A percentile compares a stretch with the other conserved stretches of the same genome.
Evolutionary conservation across 2,329 filamentous ascomycete genomes (phyloP).

Genomic region (Penicillium thymicola): DNA sequence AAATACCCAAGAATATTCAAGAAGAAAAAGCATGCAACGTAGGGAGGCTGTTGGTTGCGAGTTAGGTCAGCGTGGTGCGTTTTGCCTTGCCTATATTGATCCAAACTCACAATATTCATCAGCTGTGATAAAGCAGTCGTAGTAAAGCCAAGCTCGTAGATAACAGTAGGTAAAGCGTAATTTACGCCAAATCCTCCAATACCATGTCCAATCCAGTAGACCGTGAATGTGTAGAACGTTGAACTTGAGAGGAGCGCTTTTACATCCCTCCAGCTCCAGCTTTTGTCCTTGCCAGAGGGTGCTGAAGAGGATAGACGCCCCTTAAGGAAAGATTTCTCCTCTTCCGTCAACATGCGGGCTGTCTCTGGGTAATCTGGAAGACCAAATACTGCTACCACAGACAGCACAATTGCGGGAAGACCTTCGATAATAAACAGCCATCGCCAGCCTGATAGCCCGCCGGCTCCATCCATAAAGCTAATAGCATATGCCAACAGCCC

Average conservation of each 20-base stretch:
- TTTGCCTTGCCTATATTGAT: not conserved
- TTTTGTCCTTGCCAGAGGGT: constrained; percentile 30
- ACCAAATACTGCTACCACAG: constrained; percentile 29
- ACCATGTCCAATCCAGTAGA: constrained; percentile 44
- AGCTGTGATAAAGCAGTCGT: constrained; percentile 43
- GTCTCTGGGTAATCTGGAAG: constrained; percentile 37
- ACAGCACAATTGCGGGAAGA: constrained; percentile 32
- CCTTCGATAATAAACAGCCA: constrained; percentile 42
- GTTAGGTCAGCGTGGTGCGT: not conserved
- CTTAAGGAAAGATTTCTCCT: constrained; percentile 25
- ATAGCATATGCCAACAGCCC: constrained; percentile 40
- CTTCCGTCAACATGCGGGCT: constrained; percentile 27
- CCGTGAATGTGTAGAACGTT: constrained; percentile 38
- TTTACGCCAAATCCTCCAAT: constrained; percentile 44
- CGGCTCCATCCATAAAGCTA: constrained; percentile 36
- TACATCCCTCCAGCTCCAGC: constrained; percentile 33
- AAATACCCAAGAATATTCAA: constrained; percentile 36
- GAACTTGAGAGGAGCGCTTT: constrained; percentile 34
- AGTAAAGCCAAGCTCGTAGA: constrained; percentile 45
- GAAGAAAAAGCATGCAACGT: constrained; percentile 39
- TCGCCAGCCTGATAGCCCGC: constrained; percentile 36
- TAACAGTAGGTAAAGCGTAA: constrained; percentile 44
- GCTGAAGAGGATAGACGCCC: constrained; percentile 29
- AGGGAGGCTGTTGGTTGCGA: constrained; percentile 32
- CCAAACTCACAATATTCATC: constrained; percentile 40